phyloP scores from a whole-genome alignment of 371 early-diverging fungal species.

The Mortierella sp. region DNA sequence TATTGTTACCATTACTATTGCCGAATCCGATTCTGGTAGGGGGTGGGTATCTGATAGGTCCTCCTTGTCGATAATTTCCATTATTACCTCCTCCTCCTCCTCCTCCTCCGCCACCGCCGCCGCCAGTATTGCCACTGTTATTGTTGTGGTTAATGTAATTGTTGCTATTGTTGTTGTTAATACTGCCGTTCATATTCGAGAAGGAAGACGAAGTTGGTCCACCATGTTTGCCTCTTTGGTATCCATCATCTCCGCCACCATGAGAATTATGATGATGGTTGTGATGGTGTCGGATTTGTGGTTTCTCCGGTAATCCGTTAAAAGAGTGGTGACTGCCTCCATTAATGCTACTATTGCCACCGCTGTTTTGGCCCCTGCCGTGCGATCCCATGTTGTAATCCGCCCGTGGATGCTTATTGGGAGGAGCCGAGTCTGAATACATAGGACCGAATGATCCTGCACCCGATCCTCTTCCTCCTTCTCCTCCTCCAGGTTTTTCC shows the following conservation, averaged over 20 bases:
- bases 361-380: slow-evolving; percentile 14
- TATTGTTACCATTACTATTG: slow-evolving; percentile 6
- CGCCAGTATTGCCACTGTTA: not conserved
- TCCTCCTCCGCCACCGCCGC: not conserved
- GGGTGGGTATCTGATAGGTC: slow-evolving; percentile 13
- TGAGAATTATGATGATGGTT: slow-evolving; percentile 10
- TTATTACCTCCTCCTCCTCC: slow-evolving; percentile 1
- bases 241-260: slow-evolving; percentile 11
- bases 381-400: slow-evolving; percentile 31
- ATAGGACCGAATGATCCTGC: slow-evolving; percentile 26
- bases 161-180: not conserved
- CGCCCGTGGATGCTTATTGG: slow-evolving; percentile 54
- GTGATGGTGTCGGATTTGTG: slow-evolving; percentile 23
- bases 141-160: not conserved
- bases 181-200: slow-evolving; percentile 13
- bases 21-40: slow-evolving; percentile 49
- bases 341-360: slow-evolving; percentile 3
- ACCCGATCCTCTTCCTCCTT: slow-evolving; percentile 5
- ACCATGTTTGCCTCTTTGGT: not conserved
- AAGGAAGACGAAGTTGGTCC: slow-evolving; percentile 17
- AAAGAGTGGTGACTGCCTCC: not conserved
- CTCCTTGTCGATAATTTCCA: slow-evolving; percentile 23
- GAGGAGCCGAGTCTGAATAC: slow-evolving; percentile 6
- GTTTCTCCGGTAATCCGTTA: slow-evolving; percentile 39
- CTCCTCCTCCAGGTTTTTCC: not conserved